Conservation (phyloP, 1,139 yeast genomes). For the Yamadazyma spencermartinsiae region DNA sequence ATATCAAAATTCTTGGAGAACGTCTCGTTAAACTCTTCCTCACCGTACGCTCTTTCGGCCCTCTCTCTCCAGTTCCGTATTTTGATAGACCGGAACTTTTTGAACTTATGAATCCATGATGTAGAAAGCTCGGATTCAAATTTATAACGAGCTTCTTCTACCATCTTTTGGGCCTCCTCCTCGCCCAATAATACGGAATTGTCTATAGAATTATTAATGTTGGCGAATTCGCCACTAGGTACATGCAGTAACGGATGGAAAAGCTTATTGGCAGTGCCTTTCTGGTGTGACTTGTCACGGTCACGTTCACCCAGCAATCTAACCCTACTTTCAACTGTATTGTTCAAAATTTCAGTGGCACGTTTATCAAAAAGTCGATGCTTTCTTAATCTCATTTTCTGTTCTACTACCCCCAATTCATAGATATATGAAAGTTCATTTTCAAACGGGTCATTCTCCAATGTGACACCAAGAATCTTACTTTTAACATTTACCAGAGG, state of each 20-base stretch:
- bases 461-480: constrained; percentile 32
- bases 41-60: constrained; percentile 35
- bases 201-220: background rate
- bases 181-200: constrained; percentile 11
- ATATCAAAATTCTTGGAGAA: constrained; percentile 38
- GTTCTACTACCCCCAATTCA: constrained; percentile 42
- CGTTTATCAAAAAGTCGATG: constrained; percentile 31
- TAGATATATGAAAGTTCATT: constrained; percentile 38
- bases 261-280: background rate
- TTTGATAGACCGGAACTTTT: constrained; percentile 26
- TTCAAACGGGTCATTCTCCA: constrained; percentile 48
- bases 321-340: constrained; percentile 21
- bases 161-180: constrained; percentile 28
- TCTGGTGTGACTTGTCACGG: background rate
- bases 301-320: constrained; percentile 8
- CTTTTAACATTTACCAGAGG: constrained; percentile 36
- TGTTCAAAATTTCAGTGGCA: constrained; percentile 17
- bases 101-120: constrained; percentile 63
- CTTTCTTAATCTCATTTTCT: constrained; percentile 33
- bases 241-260: background rate
- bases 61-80: constrained; percentile 28
- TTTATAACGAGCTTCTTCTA: constrained; percentile 35
- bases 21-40: constrained; percentile 30
- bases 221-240: background rate
- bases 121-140: constrained; percentile 53